Conservation (phyloP, 2,329 filamentous ascomycete genomes). For the Clonostachys solani region DNA sequence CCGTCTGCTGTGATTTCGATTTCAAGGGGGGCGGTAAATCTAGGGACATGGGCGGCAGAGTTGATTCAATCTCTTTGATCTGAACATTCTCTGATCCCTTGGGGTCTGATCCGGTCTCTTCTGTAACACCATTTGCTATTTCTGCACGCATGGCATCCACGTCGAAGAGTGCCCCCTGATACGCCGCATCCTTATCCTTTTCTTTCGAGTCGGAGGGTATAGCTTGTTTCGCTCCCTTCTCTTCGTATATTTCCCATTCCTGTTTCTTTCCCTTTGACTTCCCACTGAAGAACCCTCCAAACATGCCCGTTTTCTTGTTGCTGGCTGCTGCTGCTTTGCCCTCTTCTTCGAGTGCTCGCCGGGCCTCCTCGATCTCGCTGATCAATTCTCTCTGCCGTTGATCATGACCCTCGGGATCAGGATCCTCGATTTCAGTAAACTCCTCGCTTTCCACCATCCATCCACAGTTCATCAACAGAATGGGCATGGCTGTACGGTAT, state of each 20-base stretch:
- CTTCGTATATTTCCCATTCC: conserved; percentile 93
- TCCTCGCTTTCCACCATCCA: conserved; percentile 92
- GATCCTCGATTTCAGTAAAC: conserved; percentile 94
- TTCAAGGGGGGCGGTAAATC: conserved; percentile 40
- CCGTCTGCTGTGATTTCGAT: conserved; percentile 1
- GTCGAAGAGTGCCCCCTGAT: conserved; percentile 78
- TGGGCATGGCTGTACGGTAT: conserved; percentile 89
- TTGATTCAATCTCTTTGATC: conserved; percentile 81
- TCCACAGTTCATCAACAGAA: conserved; percentile 78
- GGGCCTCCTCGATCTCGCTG: conserved; percentile 92
- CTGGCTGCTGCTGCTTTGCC: conserved; percentile 54
- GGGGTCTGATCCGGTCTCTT: conserved; percentile 46
- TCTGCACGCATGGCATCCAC: conserved; percentile 90
- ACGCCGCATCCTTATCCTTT: conserved; percentile 19
- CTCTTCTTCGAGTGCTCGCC: conserved; percentile 79
- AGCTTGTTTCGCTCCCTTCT: conserved; percentile 37
- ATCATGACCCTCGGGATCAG: conserved; percentile 89
- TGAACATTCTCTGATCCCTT: conserved; percentile 49
- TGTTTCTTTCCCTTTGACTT: conserved; percentile 80
- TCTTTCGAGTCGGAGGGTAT: conserved; percentile 3
- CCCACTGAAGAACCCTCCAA: conserved; percentile 64
- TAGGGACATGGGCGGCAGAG: conserved; percentile 85
- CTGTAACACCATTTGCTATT: conserved; percentile 71
- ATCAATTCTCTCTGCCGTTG: conserved; percentile 89
- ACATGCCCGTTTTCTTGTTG: conserved; percentile 19